Conservation (phyloP, 164 flowering plant species). For the Dillenia turbinata region DNA sequence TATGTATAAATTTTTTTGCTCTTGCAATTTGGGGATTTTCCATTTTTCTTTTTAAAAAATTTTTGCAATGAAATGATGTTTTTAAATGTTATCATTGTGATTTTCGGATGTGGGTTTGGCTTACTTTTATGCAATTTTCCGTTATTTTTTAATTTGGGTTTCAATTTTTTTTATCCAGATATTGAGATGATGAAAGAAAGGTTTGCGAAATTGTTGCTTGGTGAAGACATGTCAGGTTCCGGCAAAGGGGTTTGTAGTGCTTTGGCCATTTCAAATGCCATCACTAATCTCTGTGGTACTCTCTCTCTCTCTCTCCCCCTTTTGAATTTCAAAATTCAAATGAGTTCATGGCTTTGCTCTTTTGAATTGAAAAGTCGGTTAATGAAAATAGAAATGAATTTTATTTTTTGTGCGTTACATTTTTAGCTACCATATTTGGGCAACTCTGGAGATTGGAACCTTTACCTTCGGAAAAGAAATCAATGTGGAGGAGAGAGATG, state of each 20-base stretch:
- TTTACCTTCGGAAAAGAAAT: conserved; percentile 63
- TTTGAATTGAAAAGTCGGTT: not conserved
- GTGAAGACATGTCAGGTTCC: conserved; percentile 98
- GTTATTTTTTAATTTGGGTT: not conserved
- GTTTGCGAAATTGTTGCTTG: conserved; percentile 83
- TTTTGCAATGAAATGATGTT: no score
- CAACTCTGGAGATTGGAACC: conserved; percentile 97
- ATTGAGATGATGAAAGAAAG: conserved; percentile 92
- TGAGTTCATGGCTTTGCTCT: not conserved
- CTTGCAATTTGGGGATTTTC: not conserved
- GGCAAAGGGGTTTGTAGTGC: conserved; percentile 91
- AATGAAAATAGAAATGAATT: no score
- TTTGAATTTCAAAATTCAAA: not conserved
- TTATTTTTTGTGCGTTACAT: not conserved
- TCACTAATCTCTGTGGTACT: conserved; percentile 87
- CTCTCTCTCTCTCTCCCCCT: not conserved
- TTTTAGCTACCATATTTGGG: conserved; percentile 80
- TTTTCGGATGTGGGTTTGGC: no score
- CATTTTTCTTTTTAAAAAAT: not conserved
- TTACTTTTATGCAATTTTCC: not conserved
- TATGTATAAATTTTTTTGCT: not conserved
- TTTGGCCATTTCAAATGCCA: conserved; percentile 83
- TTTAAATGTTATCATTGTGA: no score
- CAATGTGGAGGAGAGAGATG: conserved; percentile 96
- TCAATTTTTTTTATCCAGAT: conserved; percentile 31